A percentile compares a stretch with the other conserved stretches of the same genome.
Evolutionary conservation across 768 basidiomycete species (phyloP).

Genomic region (Lactifluus rugatus): DNA sequence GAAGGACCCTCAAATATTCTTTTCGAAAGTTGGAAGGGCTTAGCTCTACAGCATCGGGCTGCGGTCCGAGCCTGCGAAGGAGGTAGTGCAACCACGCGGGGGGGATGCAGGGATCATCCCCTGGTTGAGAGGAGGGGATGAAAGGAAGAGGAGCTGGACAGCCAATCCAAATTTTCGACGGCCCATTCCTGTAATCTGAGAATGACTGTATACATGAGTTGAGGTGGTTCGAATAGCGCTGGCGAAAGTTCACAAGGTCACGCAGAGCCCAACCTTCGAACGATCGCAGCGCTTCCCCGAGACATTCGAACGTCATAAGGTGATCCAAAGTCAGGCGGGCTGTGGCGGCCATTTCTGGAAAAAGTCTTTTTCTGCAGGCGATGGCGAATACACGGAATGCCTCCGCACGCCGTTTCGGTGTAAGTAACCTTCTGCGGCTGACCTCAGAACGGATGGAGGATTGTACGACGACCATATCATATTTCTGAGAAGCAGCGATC

Average conservation of each 20-base stretch:
- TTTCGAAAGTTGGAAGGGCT: too few species aligned
- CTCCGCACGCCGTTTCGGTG: neutral
- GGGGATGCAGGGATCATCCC: too few species aligned
- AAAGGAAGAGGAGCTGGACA: too few species aligned
- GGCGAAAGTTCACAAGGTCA: neutral
- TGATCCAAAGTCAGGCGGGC: too few species aligned
- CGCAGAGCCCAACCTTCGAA: slow-evolving; percentile 1
- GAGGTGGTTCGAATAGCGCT: neutral
- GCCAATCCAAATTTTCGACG: too few species aligned
- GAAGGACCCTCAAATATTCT: too few species aligned
- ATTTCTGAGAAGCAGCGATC: neutral
- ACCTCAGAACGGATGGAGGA: neutral
- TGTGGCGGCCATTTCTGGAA: neutral
- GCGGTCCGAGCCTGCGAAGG: too few species aligned
- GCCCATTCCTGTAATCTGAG: neutral
- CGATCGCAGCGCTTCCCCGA: neutral
- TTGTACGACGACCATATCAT: neutral
- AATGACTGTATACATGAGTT: neutral
- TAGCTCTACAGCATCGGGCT: too few species aligned
- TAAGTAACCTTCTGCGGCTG: neutral
- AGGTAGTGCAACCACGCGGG: too few species aligned
- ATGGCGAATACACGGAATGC: neutral
- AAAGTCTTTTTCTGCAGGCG: neutral
- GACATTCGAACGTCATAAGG: neutral
- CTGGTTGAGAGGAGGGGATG: too few species aligned